These are phyloP conservation scores for Knoxia roxburghii DNA, from an alignment of 257 asterid genomes.

Conservation along the genomic window DNA sequence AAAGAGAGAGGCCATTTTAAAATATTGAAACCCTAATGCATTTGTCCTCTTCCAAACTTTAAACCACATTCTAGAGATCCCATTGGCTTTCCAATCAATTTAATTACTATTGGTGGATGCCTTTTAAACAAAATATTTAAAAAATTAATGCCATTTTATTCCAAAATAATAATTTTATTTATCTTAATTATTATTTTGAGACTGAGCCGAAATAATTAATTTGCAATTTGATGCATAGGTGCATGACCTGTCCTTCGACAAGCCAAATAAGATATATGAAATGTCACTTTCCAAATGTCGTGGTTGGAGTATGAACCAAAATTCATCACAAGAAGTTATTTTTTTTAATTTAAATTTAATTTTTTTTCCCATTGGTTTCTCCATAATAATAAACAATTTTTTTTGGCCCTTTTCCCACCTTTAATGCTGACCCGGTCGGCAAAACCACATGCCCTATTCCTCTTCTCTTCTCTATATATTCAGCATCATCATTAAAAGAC, in stretches of 20 bases:
- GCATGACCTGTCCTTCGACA: neutral
- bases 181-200: too few species aligned
- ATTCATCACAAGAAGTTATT: neutral
- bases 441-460: constrained; percentile 22
- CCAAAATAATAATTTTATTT: too few species aligned
- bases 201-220: too few species aligned
- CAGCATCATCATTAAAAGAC: constrained; percentile 19
- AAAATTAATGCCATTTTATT: too few species aligned
- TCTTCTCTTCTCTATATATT: constrained; percentile 8
- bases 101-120: too few species aligned
- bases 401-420: constrained; percentile 11
- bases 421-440: constrained; percentile 25
- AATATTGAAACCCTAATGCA: too few species aligned
- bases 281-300: neutral
- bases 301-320: too few species aligned
- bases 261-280: too few species aligned
- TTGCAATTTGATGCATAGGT: too few species aligned
- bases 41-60: too few species aligned
- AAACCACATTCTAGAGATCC: neutral
- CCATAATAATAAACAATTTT: neutral
- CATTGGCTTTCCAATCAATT: neutral
- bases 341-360: neutral
- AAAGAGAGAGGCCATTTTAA: too few species aligned
- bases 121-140: too few species aligned
- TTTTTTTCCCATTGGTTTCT: neutral